Evolutionary conservation across 2,329 filamentous ascomycete species (phyloP).

Genomic region (Alternaria triticimaculans): DNA sequence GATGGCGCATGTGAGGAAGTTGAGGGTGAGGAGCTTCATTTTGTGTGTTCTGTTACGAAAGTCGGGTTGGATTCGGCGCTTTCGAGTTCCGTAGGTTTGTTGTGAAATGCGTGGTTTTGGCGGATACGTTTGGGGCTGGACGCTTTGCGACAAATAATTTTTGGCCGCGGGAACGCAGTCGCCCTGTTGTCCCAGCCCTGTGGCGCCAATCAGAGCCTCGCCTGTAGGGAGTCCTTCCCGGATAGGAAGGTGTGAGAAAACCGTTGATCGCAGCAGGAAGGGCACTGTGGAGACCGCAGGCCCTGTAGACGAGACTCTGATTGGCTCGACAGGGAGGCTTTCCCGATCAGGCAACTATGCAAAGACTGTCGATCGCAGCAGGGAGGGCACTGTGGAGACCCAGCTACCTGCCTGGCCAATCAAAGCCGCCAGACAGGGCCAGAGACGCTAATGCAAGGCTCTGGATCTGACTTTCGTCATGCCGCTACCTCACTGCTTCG

Average conservation of each 20-base stretch:
- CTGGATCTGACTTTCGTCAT: neutral
- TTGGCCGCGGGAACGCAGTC: neutral
- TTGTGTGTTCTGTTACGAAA: neutral
- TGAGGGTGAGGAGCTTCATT: conserved; percentile 96
- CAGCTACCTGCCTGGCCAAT: neutral
- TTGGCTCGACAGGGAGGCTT: neutral
- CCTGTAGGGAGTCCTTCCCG: rapidly evolving
- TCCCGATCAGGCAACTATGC: neutral
- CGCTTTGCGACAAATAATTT: conserved; percentile 8
- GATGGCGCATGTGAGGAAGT: conserved; percentile 95
- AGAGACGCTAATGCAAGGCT: conserved; percentile 16
- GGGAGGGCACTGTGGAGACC: neutral
- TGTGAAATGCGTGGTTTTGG: conserved; percentile 47
- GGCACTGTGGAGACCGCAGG: neutral
- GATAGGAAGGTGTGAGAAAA: neutral
- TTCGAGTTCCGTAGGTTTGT: neutral
- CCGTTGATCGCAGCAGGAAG: neutral
- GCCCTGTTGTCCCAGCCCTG: neutral
- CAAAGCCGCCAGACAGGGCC: neutral
- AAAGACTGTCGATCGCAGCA: neutral
- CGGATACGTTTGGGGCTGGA: neutral
- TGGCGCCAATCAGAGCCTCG: neutral
- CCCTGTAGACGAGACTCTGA: neutral
- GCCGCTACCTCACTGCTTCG: neutral
- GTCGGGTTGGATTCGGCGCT: neutral